phyloP scores from a whole-genome alignment of 148 eudicot species.

The Simmondsia chinensis region DNA sequence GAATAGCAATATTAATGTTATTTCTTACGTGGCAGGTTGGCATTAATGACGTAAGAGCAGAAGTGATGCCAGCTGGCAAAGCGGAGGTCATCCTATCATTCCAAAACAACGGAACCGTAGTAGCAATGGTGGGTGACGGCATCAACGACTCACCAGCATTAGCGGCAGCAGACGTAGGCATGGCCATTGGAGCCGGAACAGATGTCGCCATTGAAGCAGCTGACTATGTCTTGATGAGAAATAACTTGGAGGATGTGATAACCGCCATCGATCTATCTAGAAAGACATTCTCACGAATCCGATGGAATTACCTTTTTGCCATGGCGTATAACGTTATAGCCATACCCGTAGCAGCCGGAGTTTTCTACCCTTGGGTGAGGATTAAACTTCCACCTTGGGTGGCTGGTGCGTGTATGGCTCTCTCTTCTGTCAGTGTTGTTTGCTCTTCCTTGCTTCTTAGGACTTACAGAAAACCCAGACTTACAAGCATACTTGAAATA shows the following conservation, averaged over 20 bases:
- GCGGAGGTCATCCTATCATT: conserved; percentile 78
- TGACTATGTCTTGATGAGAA: conserved; percentile 87
- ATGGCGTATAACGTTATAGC: conserved; percentile 85
- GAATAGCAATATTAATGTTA: background rate
- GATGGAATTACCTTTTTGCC: conserved; percentile 82
- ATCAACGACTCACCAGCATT: conserved; percentile 96
- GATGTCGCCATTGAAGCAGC: conserved; percentile 97
- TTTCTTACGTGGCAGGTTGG: conserved; percentile 53
- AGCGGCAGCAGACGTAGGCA: conserved; percentile 93
- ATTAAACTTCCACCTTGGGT: conserved; percentile 88
- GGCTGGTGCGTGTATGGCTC: conserved; percentile 97
- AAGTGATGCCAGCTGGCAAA: conserved; percentile 95
- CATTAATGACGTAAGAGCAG: conserved; percentile 73
- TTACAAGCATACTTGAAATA: conserved; percentile 79
- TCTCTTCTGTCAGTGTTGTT: conserved; percentile 90
- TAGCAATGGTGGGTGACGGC: conserved; percentile 98
- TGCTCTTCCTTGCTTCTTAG: conserved; percentile 93
- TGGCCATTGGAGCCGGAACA: conserved; percentile 98
- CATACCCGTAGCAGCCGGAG: conserved; percentile 86
- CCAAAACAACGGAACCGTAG: conserved; percentile 70
- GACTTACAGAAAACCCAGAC: conserved; percentile 75
- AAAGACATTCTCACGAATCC: conserved; percentile 70
- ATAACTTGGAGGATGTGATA: conserved; percentile 87
- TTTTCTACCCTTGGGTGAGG: conserved; percentile 56
- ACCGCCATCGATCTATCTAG: conserved; percentile 94